A percentile compares a stretch with the other conserved stretches of the same genome.
phyloP scores from a whole-genome alignment of 1,284 basidiomycete genomes.

The Cryptococcus sp. region DNA sequence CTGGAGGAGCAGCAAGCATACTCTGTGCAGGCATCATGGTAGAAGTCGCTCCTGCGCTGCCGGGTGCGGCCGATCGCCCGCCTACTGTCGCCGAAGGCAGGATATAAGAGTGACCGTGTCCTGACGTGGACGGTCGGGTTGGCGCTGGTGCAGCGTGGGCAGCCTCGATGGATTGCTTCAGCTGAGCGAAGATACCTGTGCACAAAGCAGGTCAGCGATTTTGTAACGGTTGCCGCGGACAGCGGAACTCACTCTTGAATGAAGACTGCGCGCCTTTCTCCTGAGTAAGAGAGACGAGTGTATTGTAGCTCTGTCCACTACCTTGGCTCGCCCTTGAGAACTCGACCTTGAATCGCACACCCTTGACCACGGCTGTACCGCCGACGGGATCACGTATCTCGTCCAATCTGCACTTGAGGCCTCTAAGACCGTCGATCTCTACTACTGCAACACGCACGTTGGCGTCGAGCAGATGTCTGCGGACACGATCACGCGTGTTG shows the following conservation, averaged over 20 bases:
- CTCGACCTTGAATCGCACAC: slow-evolving; percentile 50
- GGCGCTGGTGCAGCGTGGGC: slow-evolving; percentile 8
- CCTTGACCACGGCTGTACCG: slow-evolving; percentile 23
- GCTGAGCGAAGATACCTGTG: slow-evolving; percentile 24
- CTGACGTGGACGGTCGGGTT: slow-evolving; percentile 1
- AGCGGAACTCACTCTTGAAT: slow-evolving; percentile 39
- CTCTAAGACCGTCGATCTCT: slow-evolving; percentile 44
- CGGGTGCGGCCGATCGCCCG: slow-evolving; percentile 6
- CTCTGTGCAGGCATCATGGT: background rate
- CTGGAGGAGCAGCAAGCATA: slow-evolving; percentile 28
- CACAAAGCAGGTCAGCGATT: slow-evolving; percentile 7
- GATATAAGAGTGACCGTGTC: background rate
- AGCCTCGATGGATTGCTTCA: slow-evolving; percentile 26
- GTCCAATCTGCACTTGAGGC: slow-evolving; percentile 44
- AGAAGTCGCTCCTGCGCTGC: slow-evolving; percentile 1
- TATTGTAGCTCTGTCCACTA: slow-evolving; percentile 37
- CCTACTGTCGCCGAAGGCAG: slow-evolving; percentile 6
- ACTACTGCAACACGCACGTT: slow-evolving; percentile 40
- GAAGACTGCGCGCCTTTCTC: slow-evolving; percentile 52
- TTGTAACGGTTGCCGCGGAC: background rate
- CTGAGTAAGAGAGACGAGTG: slow-evolving; percentile 46
- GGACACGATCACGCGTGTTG: slow-evolving; percentile 39
- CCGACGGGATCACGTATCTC: slow-evolving; percentile 28
- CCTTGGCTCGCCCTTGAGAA: slow-evolving; percentile 40
- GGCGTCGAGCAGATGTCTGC: slow-evolving; percentile 31